Conservation (phyloP, 306 rosid genomes). For the Gleditsia sinensis region DNA sequence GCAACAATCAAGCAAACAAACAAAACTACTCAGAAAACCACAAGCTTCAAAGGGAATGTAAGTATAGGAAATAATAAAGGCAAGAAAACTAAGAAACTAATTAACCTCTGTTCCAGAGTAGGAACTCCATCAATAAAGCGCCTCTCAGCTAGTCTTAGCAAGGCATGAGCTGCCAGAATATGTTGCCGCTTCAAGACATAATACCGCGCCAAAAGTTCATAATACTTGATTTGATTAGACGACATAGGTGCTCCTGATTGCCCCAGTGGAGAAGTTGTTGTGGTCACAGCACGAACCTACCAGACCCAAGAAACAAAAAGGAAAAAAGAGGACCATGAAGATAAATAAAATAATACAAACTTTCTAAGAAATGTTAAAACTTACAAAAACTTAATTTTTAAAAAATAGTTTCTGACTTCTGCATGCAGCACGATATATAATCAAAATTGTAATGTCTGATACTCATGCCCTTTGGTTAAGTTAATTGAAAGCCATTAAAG, state of each 20-base stretch:
- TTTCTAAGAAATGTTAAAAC: slow-evolving; percentile 1
- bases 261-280: slow-evolving; percentile 63
- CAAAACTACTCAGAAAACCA: slow-evolving; percentile 14
- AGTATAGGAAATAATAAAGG: slow-evolving; percentile 9
- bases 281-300: slow-evolving; percentile 74
- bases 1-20: slow-evolving; percentile 15
- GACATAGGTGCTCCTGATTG: slow-evolving; percentile 64
- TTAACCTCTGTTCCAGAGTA: slow-evolving; percentile 80
- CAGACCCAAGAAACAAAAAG: slow-evolving; percentile 7
- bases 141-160: slow-evolving; percentile 83
- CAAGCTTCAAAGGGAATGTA: slow-evolving; percentile 27
- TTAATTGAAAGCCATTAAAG: slow-evolving; percentile 22
- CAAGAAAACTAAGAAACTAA: slow-evolving; percentile 21
- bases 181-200: slow-evolving; percentile 90
- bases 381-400: not conserved
- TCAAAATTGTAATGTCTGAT: slow-evolving; percentile 12
- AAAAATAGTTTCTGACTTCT: slow-evolving; percentile 9
- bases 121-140: slow-evolving; percentile 70
- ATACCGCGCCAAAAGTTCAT: slow-evolving; percentile 90
- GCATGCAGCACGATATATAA: slow-evolving; percentile 26
- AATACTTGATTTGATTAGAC: slow-evolving; percentile 71
- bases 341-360: slow-evolving; percentile 20
- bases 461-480: slow-evolving; percentile 14
- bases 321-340: slow-evolving; percentile 34
- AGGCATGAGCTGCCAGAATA: slow-evolving; percentile 90